Conservation (phyloP, 2,329 filamentous ascomycete species). For the Cadophora luteo-olivacea region DNA sequence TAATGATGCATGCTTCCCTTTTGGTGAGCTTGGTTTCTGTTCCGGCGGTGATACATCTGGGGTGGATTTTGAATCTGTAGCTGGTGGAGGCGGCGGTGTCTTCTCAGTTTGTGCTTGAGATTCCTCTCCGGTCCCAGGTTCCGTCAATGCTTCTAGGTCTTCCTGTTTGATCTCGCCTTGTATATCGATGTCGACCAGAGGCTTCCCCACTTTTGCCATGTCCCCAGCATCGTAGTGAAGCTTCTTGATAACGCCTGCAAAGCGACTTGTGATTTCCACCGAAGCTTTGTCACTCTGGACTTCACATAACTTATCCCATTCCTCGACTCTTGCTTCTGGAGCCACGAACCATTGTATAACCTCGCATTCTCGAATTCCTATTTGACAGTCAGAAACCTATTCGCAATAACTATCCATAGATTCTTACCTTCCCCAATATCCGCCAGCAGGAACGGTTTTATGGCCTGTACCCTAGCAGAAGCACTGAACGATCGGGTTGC, state of each 20-base stretch:
- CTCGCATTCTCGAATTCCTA: constrained; percentile 92
- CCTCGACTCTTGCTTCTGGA: constrained; percentile 92
- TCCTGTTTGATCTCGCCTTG: constrained; percentile 74
- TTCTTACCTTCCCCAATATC: constrained; percentile 77
- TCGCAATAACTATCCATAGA: too few relatives aligned
- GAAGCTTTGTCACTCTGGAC: constrained; percentile 97
- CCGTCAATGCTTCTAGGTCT: constrained; percentile 54
- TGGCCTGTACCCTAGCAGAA: constrained; percentile 47
- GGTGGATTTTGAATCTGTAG: constrained; percentile 3
- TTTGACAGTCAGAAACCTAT: too few relatives aligned
- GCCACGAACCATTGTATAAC: constrained; percentile 99
- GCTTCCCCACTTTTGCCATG: constrained; percentile 94
- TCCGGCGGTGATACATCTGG: constrained; percentile 10
- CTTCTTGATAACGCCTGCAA: constrained; percentile 94
- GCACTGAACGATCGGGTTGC: constrained; percentile 38
- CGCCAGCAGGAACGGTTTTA: constrained; percentile 83
- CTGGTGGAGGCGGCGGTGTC: constrained; percentile 2
- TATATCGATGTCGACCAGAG: constrained; percentile 94
- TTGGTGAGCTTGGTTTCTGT: constrained; percentile 25
- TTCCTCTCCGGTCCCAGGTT: constrained; percentile 35
- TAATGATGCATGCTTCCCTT: constrained; percentile 72
- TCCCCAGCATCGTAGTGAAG: constrained; percentile 95
- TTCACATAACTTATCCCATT: constrained; percentile 97
- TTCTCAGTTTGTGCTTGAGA: constrained; percentile 28
- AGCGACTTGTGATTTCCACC: constrained; percentile 92